Conservation (phyloP, 192 early-diverging fungal genomes). For the Entomortierella beljakovae region DNA sequence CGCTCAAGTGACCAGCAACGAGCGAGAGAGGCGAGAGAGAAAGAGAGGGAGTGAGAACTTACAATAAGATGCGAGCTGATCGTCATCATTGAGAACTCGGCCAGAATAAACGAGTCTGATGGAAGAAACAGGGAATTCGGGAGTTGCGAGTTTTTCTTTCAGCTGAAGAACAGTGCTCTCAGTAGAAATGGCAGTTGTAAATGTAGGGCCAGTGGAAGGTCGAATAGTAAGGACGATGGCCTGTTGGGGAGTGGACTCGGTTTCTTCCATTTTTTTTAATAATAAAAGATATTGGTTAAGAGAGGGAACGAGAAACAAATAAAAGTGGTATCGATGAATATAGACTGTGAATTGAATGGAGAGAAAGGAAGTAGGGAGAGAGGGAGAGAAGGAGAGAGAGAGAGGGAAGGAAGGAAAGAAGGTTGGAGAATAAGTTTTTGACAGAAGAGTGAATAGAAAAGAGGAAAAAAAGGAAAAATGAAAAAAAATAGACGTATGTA, state of each 20-base stretch:
- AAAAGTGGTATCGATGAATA: not conserved
- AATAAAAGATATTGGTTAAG: not conserved
- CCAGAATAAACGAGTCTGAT: conserved; percentile 95
- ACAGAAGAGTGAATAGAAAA: not conserved
- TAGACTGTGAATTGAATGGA: conserved; percentile 5
- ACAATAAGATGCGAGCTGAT: conserved; percentile 77
- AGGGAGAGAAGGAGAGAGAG: not conserved
- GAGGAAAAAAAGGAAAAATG: not conserved
- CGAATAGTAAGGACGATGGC: conserved; percentile 64
- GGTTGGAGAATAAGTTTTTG: not conserved
- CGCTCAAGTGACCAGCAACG: no score
- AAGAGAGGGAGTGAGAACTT: conserved; percentile 17
- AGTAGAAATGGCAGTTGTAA: conserved; percentile 62
- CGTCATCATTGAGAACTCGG: conserved; percentile 92
- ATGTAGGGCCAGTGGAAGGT: conserved; percentile 60
- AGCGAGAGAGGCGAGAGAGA: not conserved
- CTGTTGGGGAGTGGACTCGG: conserved; percentile 33
- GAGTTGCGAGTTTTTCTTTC: conserved; percentile 75
- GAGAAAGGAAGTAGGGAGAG: not conserved
- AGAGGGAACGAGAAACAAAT: not conserved
- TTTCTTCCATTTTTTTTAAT: conserved; percentile 27
- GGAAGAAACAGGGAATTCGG: conserved; percentile 64
- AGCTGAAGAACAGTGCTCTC: conserved; percentile 73
- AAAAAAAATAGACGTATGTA: not conserved
- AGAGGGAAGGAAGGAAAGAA: not conserved